Evolutionary conservation across 495 filamentous ascomycete genomes (phyloP), one percentile per base, ranked within the genome.

Genomic region (Hamigera avellanea): DNA sequence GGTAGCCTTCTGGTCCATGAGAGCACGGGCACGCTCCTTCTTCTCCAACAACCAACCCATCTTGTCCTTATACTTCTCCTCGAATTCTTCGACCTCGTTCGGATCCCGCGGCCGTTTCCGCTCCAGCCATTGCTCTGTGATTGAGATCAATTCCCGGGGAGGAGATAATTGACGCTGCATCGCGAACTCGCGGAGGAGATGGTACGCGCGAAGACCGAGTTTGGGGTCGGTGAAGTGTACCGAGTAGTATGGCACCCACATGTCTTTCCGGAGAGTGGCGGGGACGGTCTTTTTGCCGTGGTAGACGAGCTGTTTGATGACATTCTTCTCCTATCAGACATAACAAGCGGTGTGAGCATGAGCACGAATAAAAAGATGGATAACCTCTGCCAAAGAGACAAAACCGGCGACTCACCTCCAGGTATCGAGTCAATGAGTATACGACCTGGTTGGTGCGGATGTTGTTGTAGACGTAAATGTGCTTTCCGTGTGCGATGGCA

Each of bases 1-100:
- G 52, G 88, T 93, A n/a, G 82, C 83, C 57, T 80, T 86, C 67
- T 94, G 85, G 65, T 95, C 67, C 79, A 85, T 86, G 19, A 95
- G 54, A 32, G 57, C 66, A 16, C 63, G 53, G 8, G 75, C 81
- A 21, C 83, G 67, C 45, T 76, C 61, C 46, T 70, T 75, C 46
- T 63, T 65, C 42, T 56, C 46, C 56, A 69, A 59, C 26, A 67
- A 42, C 47, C 60, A 54, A 16, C 65, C 69, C 7, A 61, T 33
- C 36, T 63, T 55, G 43, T 60, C 47, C 21, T 39, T 52, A 44
- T 70, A 62, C 43, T 66, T 56, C 35, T 66, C 56, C 38, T 55
- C 52, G 50, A 61, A 73, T 52, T 53, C 56, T 38, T 66, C 49
- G 19, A 52, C 56, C 16, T 49, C 37, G n/a, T 48, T 14, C 3